Percentiles rank a stretch among this genome's conserved stretches.
These are phyloP conservation scores for Escovopsis sp. DNA, from an alignment of 2,329 filamentous ascomycete species.

Conservation along the genomic window DNA sequence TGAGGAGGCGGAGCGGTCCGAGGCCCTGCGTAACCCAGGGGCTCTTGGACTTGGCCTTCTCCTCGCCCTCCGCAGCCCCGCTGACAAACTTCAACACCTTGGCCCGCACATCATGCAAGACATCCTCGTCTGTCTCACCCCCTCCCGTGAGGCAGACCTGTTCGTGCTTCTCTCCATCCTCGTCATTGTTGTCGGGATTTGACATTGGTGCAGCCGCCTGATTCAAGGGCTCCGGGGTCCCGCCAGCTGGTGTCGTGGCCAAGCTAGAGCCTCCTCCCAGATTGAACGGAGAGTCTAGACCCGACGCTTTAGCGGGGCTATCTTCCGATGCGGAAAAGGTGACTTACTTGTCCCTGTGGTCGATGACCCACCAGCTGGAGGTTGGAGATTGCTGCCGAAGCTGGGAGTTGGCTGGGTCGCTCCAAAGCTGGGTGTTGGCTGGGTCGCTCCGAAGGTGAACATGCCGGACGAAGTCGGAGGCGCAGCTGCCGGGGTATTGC, in stretches of 20 bases:
- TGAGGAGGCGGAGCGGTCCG: conserved; percentile 57
- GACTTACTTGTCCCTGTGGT: conserved; percentile 34
- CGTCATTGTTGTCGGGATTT: conserved; percentile 34
- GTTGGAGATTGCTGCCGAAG: conserved; percentile 24
- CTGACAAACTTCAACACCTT: conserved; percentile 51
- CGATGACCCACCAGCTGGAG: conserved; percentile 27
- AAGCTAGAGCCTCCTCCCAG: conserved; percentile 46
- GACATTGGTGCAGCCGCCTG: conserved; percentile 29
- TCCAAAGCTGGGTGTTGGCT: conserved; percentile 21
- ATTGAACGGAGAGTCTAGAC: conserved; percentile 39
- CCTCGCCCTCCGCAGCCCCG: conserved; percentile 27
- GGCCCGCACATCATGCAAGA: conserved; percentile 54
- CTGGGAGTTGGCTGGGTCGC: conserved; percentile 19
- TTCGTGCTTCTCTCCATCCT: conserved; percentile 46
- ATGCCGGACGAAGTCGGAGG: conserved; percentile 14
- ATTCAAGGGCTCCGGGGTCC: conserved; percentile 42
- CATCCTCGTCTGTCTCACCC: conserved; percentile 57
- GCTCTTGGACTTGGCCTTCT: conserved; percentile 32
- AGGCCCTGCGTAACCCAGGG: conserved; percentile 57
- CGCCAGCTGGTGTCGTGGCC: conserved; percentile 43
- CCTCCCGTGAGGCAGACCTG: conserved; percentile 56
- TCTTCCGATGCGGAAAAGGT: conserved; percentile 26
- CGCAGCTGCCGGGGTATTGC: conserved; percentile 18
- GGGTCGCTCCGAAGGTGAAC: conserved; percentile 19
- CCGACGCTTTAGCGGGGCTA: conserved; percentile 31